Evolutionary conservation across 176 grass and related monocot species (phyloP).

Genomic region (Areca catechu): DNA sequence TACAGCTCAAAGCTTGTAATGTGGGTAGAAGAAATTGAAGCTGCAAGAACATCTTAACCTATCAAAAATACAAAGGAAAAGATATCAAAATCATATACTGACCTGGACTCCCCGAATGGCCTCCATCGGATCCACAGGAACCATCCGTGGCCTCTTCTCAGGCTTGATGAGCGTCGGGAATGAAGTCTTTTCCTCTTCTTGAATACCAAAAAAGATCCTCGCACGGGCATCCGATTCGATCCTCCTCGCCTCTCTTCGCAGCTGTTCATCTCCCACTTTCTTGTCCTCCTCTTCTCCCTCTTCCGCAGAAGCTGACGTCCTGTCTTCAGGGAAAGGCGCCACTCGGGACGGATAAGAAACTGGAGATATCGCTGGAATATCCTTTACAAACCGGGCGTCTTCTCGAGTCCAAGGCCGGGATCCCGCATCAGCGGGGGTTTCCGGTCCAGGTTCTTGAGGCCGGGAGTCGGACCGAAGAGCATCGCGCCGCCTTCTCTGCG

Average conservation of each 20-base stretch:
- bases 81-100: background rate
- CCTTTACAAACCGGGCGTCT: conserved; percentile 65
- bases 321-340: conserved; percentile 66
- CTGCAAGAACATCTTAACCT: no score
- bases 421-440: background rate
- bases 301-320: conserved; percentile 2
- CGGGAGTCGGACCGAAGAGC: no score
- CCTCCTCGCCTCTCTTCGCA: conserved; percentile 41
- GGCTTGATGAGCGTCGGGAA: conserved; percentile 56
- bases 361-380: conserved; percentile 41
- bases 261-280: conserved; percentile 14
- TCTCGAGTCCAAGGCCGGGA: conserved; percentile 42
- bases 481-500: conserved; percentile 1
- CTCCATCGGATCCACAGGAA: conserved; percentile 60
- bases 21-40: no score
- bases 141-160: conserved; percentile 64
- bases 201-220: conserved; percentile 42
- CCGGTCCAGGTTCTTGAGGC: no score
- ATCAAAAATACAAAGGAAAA: background rate
- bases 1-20: no score
- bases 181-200: conserved; percentile 44
- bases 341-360: conserved; percentile 65
- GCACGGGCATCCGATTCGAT: conserved; percentile 25
- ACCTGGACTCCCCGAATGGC: conserved; percentile 86
- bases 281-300: conserved; percentile 12